A percentile compares a stretch with the other conserved stretches of the same genome.
These are phyloP conservation scores for Neostapfia colusana DNA, from an alignment of 176 grass and related monocot species.

Conservation along the genomic window DNA sequence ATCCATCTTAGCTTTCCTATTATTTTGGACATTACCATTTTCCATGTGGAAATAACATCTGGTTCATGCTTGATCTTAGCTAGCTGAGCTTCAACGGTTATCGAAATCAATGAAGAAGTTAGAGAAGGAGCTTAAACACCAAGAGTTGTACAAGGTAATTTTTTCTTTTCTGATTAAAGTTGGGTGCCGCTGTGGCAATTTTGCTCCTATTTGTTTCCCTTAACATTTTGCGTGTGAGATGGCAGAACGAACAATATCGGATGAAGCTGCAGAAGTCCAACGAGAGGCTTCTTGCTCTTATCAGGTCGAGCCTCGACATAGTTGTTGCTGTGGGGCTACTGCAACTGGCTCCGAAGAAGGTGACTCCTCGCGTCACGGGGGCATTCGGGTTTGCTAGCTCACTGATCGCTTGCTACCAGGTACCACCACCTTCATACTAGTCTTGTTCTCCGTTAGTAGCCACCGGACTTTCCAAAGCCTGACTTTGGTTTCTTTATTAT, in stretches of 20 bases:
- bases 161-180: not conserved
- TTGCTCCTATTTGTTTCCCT: not conserved
- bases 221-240: not conserved
- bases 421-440: not conserved
- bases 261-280: slow-evolving; percentile 74
- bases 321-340: slow-evolving; percentile 75
- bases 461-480: not conserved
- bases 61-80: slow-evolving; percentile 23
- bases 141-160: slow-evolving; percentile 50
- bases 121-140: slow-evolving; percentile 65
- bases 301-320: slow-evolving; percentile 74
- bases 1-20: not conserved
- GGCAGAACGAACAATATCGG: slow-evolving; percentile 76
- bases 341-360: slow-evolving; percentile 71
- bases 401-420: slow-evolving; percentile 88
- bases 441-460: not conserved
- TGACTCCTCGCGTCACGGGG: slow-evolving; percentile 76
- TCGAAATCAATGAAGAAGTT: slow-evolving; percentile 74
- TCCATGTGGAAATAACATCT: not conserved
- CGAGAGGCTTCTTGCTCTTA: slow-evolving; percentile 66
- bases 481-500: not conserved
- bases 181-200: not conserved
- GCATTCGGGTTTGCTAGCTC: slow-evolving; percentile 75
- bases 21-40: not conserved
- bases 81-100: slow-evolving; percentile 66